Conservation (phyloP, 1,139 yeast species). For the Hyphopichia burtonii region DNA sequence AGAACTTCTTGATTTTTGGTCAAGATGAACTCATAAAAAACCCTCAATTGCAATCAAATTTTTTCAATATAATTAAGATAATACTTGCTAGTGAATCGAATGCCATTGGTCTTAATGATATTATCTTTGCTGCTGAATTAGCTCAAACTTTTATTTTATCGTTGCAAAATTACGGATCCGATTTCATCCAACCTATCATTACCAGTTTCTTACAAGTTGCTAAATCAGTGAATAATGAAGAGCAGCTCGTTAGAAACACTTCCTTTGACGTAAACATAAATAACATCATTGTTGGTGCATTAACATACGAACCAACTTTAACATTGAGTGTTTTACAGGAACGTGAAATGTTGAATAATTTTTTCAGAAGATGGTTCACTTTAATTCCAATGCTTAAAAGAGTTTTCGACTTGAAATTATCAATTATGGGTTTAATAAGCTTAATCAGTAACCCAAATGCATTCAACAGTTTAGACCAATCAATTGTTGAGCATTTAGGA, state of each 20-base stretch:
- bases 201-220: conserved; percentile 14
- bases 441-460: conserved; percentile 34
- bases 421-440: conserved; percentile 64
- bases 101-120: conserved; percentile 47
- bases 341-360: conserved; percentile 41
- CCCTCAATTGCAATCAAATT: conserved; percentile 19
- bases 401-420: conserved; percentile 79
- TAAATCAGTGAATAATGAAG: conserved; percentile 9
- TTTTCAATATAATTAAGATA: conserved; percentile 35
- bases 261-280: conserved; percentile 56
- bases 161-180: conserved; percentile 39
- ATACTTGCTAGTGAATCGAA: conserved; percentile 37
- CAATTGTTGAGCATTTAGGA: conserved; percentile 33
- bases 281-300: conserved; percentile 65
- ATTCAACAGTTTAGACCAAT: conserved; percentile 16
- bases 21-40: conserved; percentile 41
- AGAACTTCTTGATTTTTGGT: conserved; percentile 78
- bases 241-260: conserved; percentile 26
- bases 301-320: conserved; percentile 59
- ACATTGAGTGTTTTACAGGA: conserved; percentile 57
- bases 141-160: conserved; percentile 56
- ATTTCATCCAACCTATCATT: conserved; percentile 41
- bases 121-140: conserved; percentile 50
- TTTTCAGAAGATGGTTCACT: conserved; percentile 71
- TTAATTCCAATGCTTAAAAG: conserved; percentile 58